Percentiles rank a stretch among this genome's conserved stretches.
These are phyloP conservation scores for Sugiyamaella sp. DNA, from an alignment of 1,139 yeast genomes.

Conservation along the genomic window DNA sequence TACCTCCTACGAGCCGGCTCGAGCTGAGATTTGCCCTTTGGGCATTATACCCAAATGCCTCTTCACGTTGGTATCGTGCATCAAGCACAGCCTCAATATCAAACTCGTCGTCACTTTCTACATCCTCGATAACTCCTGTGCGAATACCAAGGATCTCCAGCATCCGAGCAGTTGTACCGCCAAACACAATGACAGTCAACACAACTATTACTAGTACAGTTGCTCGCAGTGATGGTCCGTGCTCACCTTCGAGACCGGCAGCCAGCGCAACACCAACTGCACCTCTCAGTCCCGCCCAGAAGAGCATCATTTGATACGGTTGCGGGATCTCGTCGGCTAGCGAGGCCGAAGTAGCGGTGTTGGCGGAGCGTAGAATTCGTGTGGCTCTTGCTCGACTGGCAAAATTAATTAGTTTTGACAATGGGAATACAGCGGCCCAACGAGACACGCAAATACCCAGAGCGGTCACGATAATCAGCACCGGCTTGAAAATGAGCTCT, in stretches of 20 bases:
- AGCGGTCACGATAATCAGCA: conserved; percentile 86
- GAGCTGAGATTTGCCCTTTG: neutral
- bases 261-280: conserved; percentile 99
- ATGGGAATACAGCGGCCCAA: conserved; percentile 97
- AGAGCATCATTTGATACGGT: conserved; percentile 97
- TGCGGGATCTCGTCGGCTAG: conserved; percentile 91
- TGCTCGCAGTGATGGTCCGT: conserved; percentile 84
- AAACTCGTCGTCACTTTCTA: conserved; percentile 89
- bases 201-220: conserved; percentile 97
- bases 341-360: conserved; percentile 46
- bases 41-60: conserved; percentile 2
- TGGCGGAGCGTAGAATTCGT: conserved; percentile 35
- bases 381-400: conserved; percentile 58
- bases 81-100: conserved; percentile 76
- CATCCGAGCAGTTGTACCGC: conserved; percentile 99
- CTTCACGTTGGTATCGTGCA: conserved; percentile 16
- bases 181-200: conserved; percentile 91
- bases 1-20: neutral
- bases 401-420: conserved; percentile 83
- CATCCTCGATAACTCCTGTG: conserved; percentile 85
- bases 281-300: conserved; percentile 99
- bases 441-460: conserved; percentile 91
- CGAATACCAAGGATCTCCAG: conserved; percentile 90
- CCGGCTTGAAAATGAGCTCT: conserved; percentile 90
- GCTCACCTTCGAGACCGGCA: conserved; percentile 95